Evolutionary conservation across 495 filamentous ascomycete species (phyloP), one percentile per base, ranked within the genome.

Genomic region (Achaetomiella virescens): DNA sequence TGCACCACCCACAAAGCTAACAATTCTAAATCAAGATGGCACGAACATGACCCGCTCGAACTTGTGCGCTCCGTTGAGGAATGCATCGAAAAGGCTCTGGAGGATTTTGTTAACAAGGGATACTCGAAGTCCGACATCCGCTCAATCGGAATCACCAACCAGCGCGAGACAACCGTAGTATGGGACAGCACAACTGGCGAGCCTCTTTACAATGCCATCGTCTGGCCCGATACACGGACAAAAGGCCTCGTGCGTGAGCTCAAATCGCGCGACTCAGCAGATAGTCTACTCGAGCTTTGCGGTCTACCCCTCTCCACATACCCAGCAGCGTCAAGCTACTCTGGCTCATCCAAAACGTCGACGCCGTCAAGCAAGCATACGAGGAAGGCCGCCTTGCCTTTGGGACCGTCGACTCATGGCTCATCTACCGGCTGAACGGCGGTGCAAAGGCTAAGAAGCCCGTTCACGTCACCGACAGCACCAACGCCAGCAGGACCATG

Each of bases 401-500:
- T 61, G 91, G 92, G 42, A 96, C 92, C n/a, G 85, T 95, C 52
- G 92, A 97, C 67, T 84, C 85, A 1, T 97, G 92, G 92, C 74
- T 97, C 48, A 80, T 96, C 15, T 96, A 91, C 70, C 85, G 87
- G 63, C 79, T 97, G 37, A 96, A 95, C 65, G 91, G 91, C 52
- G 89, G 88, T n/a, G 80, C 76, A 21, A 72, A 82, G 46, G 62
- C 67, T 15, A 65, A 67, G 18, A 73, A 64, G 25, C 83, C 82
- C 38, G 67, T 88, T 43, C 83, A 88, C 59, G 88, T 97, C 45
- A 93, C 92, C 3, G 92, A 97, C 68, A 84, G 86, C 15, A 95
- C 90, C 45, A 97, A 97, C 68, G 91, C 92, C 27, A 93, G 89
- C 15, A 74, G 92, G 58, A 97, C 92, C 49, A 96, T 96, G 92